Evolutionary conservation across 2,329 filamentous ascomycete species (phyloP).

Genomic region (Nigrograna mackinnonii): DNA sequence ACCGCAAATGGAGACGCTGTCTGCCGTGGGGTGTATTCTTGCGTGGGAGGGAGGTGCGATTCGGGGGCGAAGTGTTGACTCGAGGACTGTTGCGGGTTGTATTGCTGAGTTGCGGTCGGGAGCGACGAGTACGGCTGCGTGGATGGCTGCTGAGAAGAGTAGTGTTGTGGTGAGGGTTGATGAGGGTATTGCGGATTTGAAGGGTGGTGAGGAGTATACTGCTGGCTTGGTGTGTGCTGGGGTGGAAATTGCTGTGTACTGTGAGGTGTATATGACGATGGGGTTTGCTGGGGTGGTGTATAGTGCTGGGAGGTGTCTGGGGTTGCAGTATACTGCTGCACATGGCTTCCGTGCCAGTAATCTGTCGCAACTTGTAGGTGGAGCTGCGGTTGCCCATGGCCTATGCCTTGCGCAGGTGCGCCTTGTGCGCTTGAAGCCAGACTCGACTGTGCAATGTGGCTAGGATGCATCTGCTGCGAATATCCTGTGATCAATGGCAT

Average conservation of each 20-base stretch:
- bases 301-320: conserved; percentile 31
- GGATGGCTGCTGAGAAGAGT: conserved; percentile 18
- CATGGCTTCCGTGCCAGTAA: conserved; percentile 33
- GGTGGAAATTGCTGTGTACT: conserved; percentile 22
- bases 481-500: conserved; percentile 32
- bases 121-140: conserved; percentile 13
- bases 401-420: conserved; percentile 23
- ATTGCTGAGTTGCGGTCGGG: conserved; percentile 1
- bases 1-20: conserved; percentile 21
- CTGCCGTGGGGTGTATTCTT: conserved; percentile 22
- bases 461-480: conserved; percentile 29
- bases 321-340: conserved; percentile 25
- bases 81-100: conserved; percentile 5
- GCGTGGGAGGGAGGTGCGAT: conserved; percentile 11
- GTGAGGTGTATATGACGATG: conserved; percentile 23
- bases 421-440: conserved; percentile 23
- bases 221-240: conserved; percentile 17
- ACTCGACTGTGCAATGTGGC: conserved; percentile 30
- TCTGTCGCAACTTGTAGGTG: conserved; percentile 30
- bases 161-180: conserved; percentile 6
- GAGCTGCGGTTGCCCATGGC: conserved; percentile 27
- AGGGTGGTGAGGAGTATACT: conserved; percentile 14
- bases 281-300: conserved; percentile 18
- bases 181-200: conserved; percentile 8
- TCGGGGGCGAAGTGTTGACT: conserved; percentile 14